Evolutionary conservation across 768 basidiomycete species (phyloP).

Genomic region (Naganishia onofrii): DNA sequence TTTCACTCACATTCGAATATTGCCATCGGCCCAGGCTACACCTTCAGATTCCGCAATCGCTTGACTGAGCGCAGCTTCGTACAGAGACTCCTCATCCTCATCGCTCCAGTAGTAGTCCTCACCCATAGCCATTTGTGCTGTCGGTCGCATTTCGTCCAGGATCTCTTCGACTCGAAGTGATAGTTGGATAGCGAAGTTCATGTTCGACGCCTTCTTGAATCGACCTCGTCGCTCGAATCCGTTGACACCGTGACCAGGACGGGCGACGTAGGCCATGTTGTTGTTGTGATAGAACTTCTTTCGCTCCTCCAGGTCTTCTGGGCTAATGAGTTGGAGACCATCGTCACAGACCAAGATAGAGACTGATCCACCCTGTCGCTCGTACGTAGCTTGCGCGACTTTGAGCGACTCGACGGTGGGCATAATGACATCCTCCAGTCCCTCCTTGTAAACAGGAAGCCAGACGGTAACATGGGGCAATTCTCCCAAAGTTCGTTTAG

Average conservation of each 20-base stretch:
- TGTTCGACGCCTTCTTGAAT: constrained; percentile 91
- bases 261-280: constrained; percentile 77
- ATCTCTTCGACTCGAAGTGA: constrained; percentile 63
- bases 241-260: constrained; percentile 66
- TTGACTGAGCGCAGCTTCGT: constrained; percentile 67
- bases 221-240: constrained; percentile 78
- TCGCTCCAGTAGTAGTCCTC: constrained; percentile 32
- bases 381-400: constrained; percentile 81
- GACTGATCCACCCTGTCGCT: constrained; percentile 80
- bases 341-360: constrained; percentile 79
- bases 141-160: constrained; percentile 43
- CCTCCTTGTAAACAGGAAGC: constrained; percentile 34
- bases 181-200: constrained; percentile 77
- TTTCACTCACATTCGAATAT: constrained; percentile 61
- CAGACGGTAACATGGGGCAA: constrained; percentile 55
- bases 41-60: constrained; percentile 68
- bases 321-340: constrained; percentile 67
- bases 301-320: constrained; percentile 65
- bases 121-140: neutral
- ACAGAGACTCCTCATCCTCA: constrained; percentile 63
- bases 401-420: constrained; percentile 67
- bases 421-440: constrained; percentile 58
- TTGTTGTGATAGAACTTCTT: constrained; percentile 68
- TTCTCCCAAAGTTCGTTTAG: constrained; percentile 59
- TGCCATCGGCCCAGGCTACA: constrained; percentile 69